Percentiles rank a stretch among this genome's conserved stretches.
These are phyloP conservation scores for Fusarium phyllophilum DNA, from an alignment of 2,329 filamentous ascomycete species.

Conservation along the genomic window DNA sequence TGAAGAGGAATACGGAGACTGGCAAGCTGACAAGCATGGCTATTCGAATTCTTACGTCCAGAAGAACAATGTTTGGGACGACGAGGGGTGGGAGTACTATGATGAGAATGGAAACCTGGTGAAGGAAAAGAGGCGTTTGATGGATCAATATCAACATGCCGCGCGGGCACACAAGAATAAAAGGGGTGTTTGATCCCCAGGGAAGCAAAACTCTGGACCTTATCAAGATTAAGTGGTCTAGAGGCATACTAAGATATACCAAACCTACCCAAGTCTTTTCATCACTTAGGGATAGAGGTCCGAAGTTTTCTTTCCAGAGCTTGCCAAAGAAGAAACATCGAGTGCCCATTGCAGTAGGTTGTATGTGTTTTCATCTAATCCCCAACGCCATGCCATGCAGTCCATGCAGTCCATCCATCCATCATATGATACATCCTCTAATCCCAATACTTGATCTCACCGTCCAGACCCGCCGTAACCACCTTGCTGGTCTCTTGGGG, in stretches of 20 bases:
- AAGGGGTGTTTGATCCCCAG: neutral
- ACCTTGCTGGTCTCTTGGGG: constrained; percentile 98
- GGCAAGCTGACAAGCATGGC: constrained; percentile 46
- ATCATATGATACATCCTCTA: constrained; percentile 53
- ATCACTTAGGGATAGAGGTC: neutral
- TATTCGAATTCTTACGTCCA: neutral
- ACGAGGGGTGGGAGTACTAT: neutral
- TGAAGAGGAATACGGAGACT: constrained; percentile 56
- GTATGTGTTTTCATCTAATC: constrained; percentile 19
- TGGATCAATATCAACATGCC: constrained; percentile 24
- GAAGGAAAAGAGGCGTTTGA: constrained; percentile 9
- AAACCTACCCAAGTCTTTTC: neutral
- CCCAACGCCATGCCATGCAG: constrained; percentile 43
- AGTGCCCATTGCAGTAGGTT: constrained; percentile 8
- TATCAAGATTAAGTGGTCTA: neutral
- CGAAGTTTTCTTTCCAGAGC: neutral
- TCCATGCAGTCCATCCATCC: constrained; percentile 31
- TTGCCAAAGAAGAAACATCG: neutral
- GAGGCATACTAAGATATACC: neutral
- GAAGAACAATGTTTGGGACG: neutral
- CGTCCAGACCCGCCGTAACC: constrained; percentile 88
- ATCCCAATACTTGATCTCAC: constrained; percentile 93
- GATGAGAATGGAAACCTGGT: constrained; percentile 13
- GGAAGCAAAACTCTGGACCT: neutral
- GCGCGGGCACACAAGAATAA: neutral